A percentile compares a stretch with the other conserved stretches of the same genome.
phyloP scores from a whole-genome alignment of 306 rosid species.

The Hippophae rhamnoides region DNA sequence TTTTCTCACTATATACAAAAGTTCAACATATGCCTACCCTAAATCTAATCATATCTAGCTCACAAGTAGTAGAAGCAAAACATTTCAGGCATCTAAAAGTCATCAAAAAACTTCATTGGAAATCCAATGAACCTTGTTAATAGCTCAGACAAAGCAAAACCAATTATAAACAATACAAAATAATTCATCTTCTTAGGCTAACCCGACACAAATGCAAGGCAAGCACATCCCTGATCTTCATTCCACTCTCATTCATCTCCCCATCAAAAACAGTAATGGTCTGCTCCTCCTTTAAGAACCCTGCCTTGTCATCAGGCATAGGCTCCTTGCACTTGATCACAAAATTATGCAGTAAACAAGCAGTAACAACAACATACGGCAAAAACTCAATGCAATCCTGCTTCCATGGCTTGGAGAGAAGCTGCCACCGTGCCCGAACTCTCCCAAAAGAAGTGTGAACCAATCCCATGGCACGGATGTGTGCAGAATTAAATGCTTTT shows the following conservation, averaged over 20 bases:
- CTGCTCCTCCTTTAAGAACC: slow-evolving; percentile 22
- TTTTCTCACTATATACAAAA: too few species aligned
- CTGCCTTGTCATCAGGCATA: slow-evolving; percentile 17
- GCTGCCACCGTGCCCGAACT: slow-evolving; percentile 51
- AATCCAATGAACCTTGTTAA: slow-evolving; percentile 1
- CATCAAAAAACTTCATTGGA: slow-evolving; percentile 9
- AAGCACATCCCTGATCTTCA: slow-evolving; percentile 53
- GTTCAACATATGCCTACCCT: too few species aligned
- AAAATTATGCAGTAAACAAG: slow-evolving; percentile 79
- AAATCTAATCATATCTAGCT: too few species aligned
- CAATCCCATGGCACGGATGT: slow-evolving; percentile 39
- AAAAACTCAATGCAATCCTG: slow-evolving; percentile 52
- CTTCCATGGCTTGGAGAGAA: slow-evolving; percentile 58
- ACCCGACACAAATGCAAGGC: slow-evolving; percentile 59
- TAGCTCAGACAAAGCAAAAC: background rate
- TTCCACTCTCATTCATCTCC: slow-evolving; percentile 41
- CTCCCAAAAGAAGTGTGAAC: slow-evolving; percentile 43
- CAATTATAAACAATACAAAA: slow-evolving; percentile 2
- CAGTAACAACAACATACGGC: slow-evolving; percentile 56
- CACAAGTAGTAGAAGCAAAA: too few species aligned
- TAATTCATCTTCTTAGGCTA: slow-evolving; percentile 42
- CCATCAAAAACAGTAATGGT: slow-evolving; percentile 37
- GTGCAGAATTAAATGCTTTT: slow-evolving; percentile 47
- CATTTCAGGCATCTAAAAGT: background rate
- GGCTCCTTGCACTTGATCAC: slow-evolving; percentile 49